phyloP scores from a whole-genome alignment of 495 filamentous ascomycete genomes.

The Tuber umbilicatum region DNA sequence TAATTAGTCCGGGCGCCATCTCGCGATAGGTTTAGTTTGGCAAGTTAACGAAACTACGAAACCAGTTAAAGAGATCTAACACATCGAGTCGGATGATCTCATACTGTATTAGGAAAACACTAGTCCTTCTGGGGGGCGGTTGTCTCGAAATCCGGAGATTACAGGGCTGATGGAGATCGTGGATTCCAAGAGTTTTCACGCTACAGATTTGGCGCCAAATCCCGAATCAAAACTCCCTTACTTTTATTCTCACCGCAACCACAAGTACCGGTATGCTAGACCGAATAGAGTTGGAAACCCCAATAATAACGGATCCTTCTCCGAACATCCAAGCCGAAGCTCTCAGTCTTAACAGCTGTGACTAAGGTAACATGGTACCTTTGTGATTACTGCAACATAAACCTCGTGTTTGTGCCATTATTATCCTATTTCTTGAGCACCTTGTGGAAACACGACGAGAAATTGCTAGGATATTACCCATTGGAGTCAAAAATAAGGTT shows the following conservation, averaged over 20 bases:
- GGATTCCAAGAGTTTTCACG: too few relatives aligned
- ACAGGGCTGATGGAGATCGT: too few relatives aligned
- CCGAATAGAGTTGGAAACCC: neutral
- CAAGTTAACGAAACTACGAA: too few relatives aligned
- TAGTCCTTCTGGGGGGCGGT: too few relatives aligned
- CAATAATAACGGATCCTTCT: neutral
- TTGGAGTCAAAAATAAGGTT: neutral
- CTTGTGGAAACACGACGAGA: constrained; percentile 8
- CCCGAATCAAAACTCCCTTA: neutral
- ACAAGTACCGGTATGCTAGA: neutral
- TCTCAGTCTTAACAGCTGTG: neutral
- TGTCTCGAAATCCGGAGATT: too few relatives aligned
- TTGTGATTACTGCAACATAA: neutral
- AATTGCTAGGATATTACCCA: constrained; percentile 6
- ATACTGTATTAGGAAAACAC: neutral
- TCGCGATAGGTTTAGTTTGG: too few relatives aligned
- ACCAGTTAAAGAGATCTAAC: too few relatives aligned
- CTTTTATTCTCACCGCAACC: neutral
- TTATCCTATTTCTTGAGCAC: neutral
- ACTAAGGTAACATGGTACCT: neutral
- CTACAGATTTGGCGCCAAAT: neutral
- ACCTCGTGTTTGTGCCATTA: constrained; percentile 10
- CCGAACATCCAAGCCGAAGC: constrained; percentile 2
- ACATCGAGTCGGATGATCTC: too few relatives aligned
- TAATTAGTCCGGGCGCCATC: too few relatives aligned